Evolutionary conservation across 352 stramenopile genomes (phyloP).

Genomic region (Pythium rhizo-oryzae): DNA sequence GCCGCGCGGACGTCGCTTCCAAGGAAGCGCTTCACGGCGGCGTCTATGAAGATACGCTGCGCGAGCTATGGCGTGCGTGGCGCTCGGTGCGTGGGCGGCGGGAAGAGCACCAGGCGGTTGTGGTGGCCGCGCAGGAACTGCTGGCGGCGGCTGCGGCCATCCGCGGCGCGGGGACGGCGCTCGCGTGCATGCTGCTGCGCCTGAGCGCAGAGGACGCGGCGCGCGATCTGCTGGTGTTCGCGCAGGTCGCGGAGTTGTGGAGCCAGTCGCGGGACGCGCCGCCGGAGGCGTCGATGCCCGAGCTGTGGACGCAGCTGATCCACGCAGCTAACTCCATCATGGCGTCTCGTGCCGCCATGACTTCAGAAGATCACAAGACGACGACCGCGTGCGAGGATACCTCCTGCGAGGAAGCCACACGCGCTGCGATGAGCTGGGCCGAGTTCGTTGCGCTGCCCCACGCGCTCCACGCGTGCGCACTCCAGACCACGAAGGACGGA

Average conservation of each 20-base stretch:
- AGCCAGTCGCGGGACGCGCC: not conserved
- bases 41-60: constrained; percentile 3
- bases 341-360: not conserved
- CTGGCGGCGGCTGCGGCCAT: constrained; percentile 26
- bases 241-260: constrained; percentile 4
- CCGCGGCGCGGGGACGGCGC: constrained; percentile 30
- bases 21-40: constrained; percentile 19
- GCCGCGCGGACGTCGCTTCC: constrained; percentile 11
- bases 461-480: constrained; percentile 6
- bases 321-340: not conserved
- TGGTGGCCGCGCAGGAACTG: not conserved
- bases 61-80: constrained; percentile 7
- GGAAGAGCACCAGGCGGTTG: not conserved
- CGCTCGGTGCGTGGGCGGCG: not conserved
- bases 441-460: constrained; percentile 18
- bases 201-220: constrained; percentile 34
- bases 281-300: not conserved
- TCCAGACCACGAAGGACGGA: constrained; percentile 18
- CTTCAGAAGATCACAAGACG: no score
- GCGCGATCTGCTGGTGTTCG: constrained; percentile 11
- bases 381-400: no score
- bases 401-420: no score
- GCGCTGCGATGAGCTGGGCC: constrained; percentile 19
- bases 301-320: constrained; percentile 5
- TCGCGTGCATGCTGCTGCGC: constrained; percentile 41